A percentile compares a stretch with the other conserved stretches of the same genome.
Evolutionary conservation across 2,329 filamentous ascomycete genomes (phyloP).

Genomic region (Fusarium irregulare): DNA sequence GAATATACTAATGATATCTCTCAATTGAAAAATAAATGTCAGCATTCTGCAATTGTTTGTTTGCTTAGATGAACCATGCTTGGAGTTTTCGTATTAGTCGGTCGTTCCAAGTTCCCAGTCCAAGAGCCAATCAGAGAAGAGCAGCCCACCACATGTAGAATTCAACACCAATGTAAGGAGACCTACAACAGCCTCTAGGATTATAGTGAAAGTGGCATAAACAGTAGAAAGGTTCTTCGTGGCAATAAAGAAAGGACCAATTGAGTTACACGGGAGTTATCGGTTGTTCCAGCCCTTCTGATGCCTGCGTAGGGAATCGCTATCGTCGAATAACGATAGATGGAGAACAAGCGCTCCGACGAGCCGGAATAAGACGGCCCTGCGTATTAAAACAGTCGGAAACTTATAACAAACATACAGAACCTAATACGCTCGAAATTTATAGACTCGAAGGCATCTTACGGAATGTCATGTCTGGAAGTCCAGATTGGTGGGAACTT

Average conservation of each 20-base stretch:
- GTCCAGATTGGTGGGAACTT: background rate
- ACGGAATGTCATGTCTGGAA: background rate
- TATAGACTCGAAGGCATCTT: background rate
- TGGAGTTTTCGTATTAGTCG: slow-evolving; percentile 34
- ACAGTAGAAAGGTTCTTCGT: background rate
- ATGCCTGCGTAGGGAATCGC: background rate
- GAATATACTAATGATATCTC: background rate
- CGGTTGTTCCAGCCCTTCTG: background rate
- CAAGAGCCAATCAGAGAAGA: slow-evolving; percentile 37
- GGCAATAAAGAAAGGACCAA: background rate
- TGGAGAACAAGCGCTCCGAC: background rate
- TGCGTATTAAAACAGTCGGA: background rate
- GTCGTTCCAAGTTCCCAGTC: slow-evolving; percentile 16
- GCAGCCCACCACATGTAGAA: slow-evolving; percentile 43
- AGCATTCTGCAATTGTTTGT: background rate
- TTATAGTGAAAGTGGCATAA: slow-evolving; percentile 10
- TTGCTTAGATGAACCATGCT: slow-evolving; percentile 7
- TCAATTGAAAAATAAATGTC: background rate
- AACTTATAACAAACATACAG: too few species aligned
- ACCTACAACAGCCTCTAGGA: background rate
- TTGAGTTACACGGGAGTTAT: slow-evolving; percentile 26
- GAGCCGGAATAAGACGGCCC: background rate
- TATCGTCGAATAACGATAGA: background rate
- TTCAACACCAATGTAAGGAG: slow-evolving; percentile 34
- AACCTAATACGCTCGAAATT: background rate